Percentiles rank a stretch among this genome's conserved stretches.
Conservation (phyloP, 345 rosid species). For the Eucalyptus melliodora region DNA sequence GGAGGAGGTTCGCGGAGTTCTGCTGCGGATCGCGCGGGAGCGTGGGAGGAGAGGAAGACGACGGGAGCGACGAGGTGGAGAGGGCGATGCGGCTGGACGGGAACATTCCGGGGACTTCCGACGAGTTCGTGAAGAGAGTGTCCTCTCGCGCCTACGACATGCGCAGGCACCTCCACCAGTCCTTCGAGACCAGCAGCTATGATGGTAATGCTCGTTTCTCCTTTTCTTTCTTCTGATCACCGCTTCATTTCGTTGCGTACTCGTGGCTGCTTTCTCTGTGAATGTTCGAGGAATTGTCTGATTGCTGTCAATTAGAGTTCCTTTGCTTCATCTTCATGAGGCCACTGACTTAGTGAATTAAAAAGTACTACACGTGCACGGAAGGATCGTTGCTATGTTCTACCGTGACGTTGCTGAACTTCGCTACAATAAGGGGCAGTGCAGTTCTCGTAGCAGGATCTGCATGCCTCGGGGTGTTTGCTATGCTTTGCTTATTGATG, state of each 20-base stretch:
- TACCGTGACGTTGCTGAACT: not conserved
- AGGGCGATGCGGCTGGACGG: slow-evolving; percentile 92
- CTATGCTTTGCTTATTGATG: not conserved
- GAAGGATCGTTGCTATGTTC: not conserved
- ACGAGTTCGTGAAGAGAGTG: slow-evolving; percentile 73
- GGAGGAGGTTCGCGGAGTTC: slow-evolving; percentile 9
- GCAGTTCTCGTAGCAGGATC: not conserved
- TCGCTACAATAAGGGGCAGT: not conserved
- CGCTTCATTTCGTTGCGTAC: not conserved
- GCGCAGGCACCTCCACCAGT: slow-evolving; percentile 80
- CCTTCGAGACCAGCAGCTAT: slow-evolving; percentile 79
- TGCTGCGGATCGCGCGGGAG: slow-evolving; percentile 21
- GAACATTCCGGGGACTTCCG: slow-evolving; percentile 69
- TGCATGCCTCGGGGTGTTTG: not conserved
- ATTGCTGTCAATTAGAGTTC: not conserved
- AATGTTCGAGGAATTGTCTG: not conserved
- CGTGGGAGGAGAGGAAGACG: slow-evolving; percentile 22
- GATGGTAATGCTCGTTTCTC: slow-evolving; percentile 37
- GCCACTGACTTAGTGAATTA: not conserved
- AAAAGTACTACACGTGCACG: not conserved
- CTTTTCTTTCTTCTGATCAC: not conserved
- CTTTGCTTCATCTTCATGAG: not conserved
- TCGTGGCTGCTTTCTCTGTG: not conserved
- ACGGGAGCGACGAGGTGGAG: slow-evolving; percentile 52
- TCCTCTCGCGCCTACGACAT: slow-evolving; percentile 97